A percentile compares a stretch with the other conserved stretches of the same genome.
phyloP scores from a whole-genome alignment of 2,329 filamentous ascomycete species.

The Pseudodiploospora longispora region DNA sequence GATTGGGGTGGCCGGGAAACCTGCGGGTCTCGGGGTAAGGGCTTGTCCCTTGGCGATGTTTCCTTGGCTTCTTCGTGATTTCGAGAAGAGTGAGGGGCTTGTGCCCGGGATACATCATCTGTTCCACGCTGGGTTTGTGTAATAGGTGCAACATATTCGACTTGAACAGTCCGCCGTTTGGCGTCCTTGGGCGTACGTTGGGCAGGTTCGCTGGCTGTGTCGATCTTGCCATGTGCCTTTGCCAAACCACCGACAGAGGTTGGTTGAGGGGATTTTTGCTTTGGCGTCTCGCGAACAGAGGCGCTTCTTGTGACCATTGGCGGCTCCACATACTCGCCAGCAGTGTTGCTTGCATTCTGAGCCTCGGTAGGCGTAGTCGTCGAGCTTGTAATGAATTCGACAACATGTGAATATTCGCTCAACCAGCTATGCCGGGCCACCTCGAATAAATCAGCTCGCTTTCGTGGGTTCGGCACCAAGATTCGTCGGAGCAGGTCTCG shows the following conservation, averaged over 20 bases:
- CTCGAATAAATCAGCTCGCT: constrained; percentile 92
- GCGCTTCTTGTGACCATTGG: constrained; percentile 71
- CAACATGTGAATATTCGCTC: constrained; percentile 92
- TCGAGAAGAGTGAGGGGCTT: constrained; percentile 25
- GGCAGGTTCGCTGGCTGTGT: constrained; percentile 51
- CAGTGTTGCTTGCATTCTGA: constrained; percentile 64
- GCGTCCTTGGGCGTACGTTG: constrained; percentile 68
- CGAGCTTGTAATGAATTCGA: constrained; percentile 93
- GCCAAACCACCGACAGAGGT: constrained; percentile 53
- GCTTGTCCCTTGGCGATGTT: constrained; percentile 42
- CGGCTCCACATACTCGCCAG: constrained; percentile 46
- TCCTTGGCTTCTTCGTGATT: constrained; percentile 33
- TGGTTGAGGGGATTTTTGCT: constrained; percentile 48
- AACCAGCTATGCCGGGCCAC: constrained; percentile 97
- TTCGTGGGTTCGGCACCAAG: constrained; percentile 87
- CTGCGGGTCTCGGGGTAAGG: constrained; percentile 51
- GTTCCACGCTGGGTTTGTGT: constrained; percentile 72
- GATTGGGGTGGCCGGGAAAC: constrained; percentile 27
- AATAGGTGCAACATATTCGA: constrained; percentile 91
- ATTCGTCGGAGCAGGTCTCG: constrained; percentile 88
- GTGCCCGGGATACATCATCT: constrained; percentile 18
- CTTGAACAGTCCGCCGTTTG: constrained; percentile 90
- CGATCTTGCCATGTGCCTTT: constrained; percentile 67
- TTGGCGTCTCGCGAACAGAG: constrained; percentile 82
- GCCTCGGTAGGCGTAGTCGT: constrained; percentile 83